Evolutionary conservation across 768 basidiomycete genomes (phyloP).

Genomic region (Russula sp.): DNA sequence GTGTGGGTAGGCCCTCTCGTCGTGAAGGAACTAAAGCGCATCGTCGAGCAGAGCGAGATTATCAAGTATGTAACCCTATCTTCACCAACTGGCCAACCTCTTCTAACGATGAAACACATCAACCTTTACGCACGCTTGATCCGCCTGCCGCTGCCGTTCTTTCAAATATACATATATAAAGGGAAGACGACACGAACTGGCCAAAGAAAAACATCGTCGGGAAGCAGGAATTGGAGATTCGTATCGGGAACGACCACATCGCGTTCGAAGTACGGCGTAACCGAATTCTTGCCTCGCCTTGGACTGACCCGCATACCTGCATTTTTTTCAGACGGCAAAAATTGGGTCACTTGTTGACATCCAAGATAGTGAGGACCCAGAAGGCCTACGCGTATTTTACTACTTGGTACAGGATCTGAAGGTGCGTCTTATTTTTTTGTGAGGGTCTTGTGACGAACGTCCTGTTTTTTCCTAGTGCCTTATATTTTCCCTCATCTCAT

Average conservation of each 20-base stretch:
- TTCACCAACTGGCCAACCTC: not conserved
- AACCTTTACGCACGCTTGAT: too few relatives aligned
- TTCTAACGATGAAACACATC: not conserved
- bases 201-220: conserved; percentile 99
- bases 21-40: conserved; percentile 89
- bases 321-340: conserved; percentile 77
- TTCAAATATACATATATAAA: conserved; percentile 28
- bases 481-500: conserved; percentile 94
- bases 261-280: conserved; percentile 74
- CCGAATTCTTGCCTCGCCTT: not conserved
- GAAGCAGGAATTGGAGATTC: conserved; percentile 95
- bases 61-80: conserved; percentile 57
- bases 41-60: conserved; percentile 90
- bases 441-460: not conserved
- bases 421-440: conserved; percentile 36
- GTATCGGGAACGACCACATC: conserved; percentile 91
- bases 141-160: too few relatives aligned
- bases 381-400: conserved; percentile 96
- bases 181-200: conserved; percentile 98
- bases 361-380: conserved; percentile 93
- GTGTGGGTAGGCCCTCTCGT: conserved; percentile 94
- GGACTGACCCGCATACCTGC: not conserved
- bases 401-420: conserved; percentile 98
- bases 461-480: conserved; percentile 56
- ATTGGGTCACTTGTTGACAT: conserved; percentile 96